Percentiles rank a stretch among this genome's conserved stretches.
Conservation (phyloP, 2,329 filamentous ascomycete species). For the Monosporascus cannonballus region DNA sequence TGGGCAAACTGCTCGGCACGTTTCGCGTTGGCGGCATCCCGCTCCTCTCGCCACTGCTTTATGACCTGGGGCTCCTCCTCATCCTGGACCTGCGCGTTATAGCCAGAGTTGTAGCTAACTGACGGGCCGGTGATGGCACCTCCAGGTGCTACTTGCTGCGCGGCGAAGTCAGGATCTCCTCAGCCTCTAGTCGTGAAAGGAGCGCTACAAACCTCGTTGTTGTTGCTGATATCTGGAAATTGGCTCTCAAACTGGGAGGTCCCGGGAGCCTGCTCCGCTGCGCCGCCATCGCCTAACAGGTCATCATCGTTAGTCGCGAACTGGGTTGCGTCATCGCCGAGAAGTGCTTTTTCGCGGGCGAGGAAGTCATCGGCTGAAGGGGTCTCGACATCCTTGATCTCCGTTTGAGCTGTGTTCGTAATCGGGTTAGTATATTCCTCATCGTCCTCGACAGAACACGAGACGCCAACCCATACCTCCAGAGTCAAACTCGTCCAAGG, state of each 20-base stretch:
- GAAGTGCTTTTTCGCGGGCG: constrained; percentile 78
- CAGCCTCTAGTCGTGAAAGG: not conserved
- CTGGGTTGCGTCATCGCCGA: constrained; percentile 89
- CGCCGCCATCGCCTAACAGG: constrained; percentile 48
- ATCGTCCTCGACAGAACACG: not conserved
- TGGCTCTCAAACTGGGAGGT: constrained; percentile 70
- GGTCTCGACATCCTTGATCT: constrained; percentile 51
- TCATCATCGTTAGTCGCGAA: constrained; percentile 77
- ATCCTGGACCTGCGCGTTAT: constrained; percentile 48
- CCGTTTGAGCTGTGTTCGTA: constrained; percentile 55
- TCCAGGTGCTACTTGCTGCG: constrained; percentile 64
- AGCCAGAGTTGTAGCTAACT: constrained; percentile 57
- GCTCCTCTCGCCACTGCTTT: constrained; percentile 85
- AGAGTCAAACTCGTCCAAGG: constrained; percentile 70
- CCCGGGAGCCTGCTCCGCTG: constrained; percentile 11
- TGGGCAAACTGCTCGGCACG: constrained; percentile 76
- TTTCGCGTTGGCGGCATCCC: constrained; percentile 75
- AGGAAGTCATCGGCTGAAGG: constrained; percentile 77
- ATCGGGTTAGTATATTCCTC: not conserved
- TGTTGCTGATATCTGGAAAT: constrained; percentile 73
- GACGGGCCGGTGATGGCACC: constrained; percentile 74
- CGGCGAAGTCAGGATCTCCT: constrained; percentile 8
- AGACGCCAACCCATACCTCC: constrained; percentile 36
- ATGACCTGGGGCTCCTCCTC: constrained; percentile 88
- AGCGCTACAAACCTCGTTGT: constrained; percentile 59